Evolutionary conservation across 2,329 filamentous ascomycete genomes (phyloP).

Genomic region (Trichoderma citrinoviride): DNA sequence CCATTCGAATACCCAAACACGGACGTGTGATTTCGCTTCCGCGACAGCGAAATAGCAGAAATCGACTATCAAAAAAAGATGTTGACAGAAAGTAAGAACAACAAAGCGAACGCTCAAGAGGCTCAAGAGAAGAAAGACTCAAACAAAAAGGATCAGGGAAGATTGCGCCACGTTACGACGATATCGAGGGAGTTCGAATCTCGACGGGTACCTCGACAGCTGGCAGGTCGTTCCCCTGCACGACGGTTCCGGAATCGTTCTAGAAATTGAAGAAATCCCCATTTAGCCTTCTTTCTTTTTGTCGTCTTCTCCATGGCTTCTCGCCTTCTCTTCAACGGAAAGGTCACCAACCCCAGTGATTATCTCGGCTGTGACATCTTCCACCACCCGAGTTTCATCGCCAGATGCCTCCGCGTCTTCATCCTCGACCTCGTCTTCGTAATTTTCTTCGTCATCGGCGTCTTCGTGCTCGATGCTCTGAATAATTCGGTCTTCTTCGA

Average conservation of each 20-base stretch:
- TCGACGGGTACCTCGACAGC: constrained; percentile 30
- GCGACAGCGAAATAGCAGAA: background rate
- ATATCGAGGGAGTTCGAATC: constrained; percentile 27
- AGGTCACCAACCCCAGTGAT: constrained; percentile 60
- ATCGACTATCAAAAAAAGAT: background rate
- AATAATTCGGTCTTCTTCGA: no score
- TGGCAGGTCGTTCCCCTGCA: constrained; percentile 18
- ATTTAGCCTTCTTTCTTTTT: constrained; percentile 31
- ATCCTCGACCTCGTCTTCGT: constrained; percentile 27
- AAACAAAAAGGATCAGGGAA: background rate
- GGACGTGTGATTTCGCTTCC: background rate
- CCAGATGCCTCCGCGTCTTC: constrained; percentile 24
- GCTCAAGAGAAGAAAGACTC: background rate
- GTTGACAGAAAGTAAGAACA: background rate
- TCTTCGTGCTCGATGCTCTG: constrained; percentile 37
- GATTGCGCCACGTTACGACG: background rate
- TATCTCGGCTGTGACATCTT: constrained; percentile 54
- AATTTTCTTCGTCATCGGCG: constrained; percentile 31
- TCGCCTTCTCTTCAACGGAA: constrained; percentile 42
- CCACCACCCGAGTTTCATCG: constrained; percentile 30
- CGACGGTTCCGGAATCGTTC: constrained; percentile 20
- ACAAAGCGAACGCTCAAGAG: background rate
- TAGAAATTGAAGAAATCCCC: constrained; percentile 21
- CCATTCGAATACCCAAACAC: no score
- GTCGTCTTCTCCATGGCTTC: constrained; percentile 23